Evolutionary conservation across 116 monocot genomes (phyloP), one percentile per base, ranked within the genome.

Genomic region (Trichopus zeylanicus): DNA sequence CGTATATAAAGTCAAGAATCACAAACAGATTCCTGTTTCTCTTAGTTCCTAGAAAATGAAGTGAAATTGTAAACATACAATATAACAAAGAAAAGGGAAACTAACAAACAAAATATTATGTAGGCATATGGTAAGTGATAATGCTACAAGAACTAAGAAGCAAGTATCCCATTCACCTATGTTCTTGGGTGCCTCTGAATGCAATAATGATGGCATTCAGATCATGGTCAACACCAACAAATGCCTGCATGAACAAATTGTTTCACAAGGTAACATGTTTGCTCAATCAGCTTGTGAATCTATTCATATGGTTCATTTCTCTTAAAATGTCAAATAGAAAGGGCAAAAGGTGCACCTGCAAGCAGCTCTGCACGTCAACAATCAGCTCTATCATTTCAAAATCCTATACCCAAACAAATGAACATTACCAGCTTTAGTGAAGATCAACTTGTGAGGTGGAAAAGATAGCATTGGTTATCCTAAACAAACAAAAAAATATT

Each of bases 151-250:
- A 42, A 42, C 42, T 42, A 16, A 13, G 5, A 42, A 42, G 12
- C 42, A 42, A 42, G 42, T 42, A n/a, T 42, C n/a, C n/a, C 42
- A 42, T n/a, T 11, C 73, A 90, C 95, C 95, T 95, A 70, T 81
- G 65, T 55, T 90, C 87, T 73, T 87, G 95, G 51, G 95, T 95
- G 29, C 95, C 95, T 75, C 90, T 86, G 61, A 95, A 95, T 11
- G 80, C 81, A 63, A 95, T 79, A 63, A 95, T 70, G 42, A 82
- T 69, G 48, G 87, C 78, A 70, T 90, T 80, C 22, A 84, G 76
- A 77, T 90, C 81, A 57, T 76, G 73, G 52, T 75, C 83, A 34
- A 84, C 76, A 62, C 95, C 95, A 53, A 95, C 87, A 87, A 74
- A 87, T 59, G 95, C 83, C 90, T 90, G 79, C 48, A 82, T 25